Evolutionary conservation across 2,329 filamentous ascomycete genomes (phyloP).

Genomic region (Onygenales sp.): DNA sequence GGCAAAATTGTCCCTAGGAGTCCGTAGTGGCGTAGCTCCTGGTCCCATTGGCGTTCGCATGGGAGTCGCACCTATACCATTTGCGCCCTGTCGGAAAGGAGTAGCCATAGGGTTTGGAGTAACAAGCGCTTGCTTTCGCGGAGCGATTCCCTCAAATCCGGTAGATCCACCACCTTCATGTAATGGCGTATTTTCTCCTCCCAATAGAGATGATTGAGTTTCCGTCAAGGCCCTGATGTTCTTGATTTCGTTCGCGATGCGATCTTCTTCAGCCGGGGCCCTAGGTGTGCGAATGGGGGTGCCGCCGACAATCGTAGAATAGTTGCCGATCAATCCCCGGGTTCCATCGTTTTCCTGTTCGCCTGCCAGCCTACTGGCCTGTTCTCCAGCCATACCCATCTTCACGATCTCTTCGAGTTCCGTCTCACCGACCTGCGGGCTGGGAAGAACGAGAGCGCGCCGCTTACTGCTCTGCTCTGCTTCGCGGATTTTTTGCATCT

Average conservation of each 20-base stretch:
- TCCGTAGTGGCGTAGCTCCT: conserved; percentile 76
- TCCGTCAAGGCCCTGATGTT: conserved; percentile 89
- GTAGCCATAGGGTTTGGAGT: conserved; percentile 96
- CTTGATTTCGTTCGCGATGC: conserved; percentile 90
- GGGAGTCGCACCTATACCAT: conserved; percentile 59
- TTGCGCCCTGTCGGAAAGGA: conserved; percentile 58
- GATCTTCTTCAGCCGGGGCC: conserved; percentile 85
- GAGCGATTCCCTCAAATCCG: conserved; percentile 76
- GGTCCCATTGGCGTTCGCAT: conserved; percentile 49
- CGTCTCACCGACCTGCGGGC: conserved; percentile 83
- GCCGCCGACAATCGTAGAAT: conserved; percentile 67
- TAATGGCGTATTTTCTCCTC: conserved; percentile 86
- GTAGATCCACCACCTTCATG: conserved; percentile 74
- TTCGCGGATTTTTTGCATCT: conserved; percentile 89
- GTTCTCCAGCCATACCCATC: conserved; percentile 90
- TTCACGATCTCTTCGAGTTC: conserved; percentile 98
- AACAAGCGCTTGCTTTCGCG: conserved; percentile 69
- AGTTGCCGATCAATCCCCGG: conserved; percentile 76
- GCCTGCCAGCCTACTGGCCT: conserved; percentile 64
- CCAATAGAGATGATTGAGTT: conserved; percentile 85
- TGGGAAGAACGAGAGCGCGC: conserved; percentile 68
- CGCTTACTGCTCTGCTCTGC: conserved; percentile 96
- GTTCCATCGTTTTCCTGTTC: conserved; percentile 78
- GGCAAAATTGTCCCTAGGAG: conserved; percentile 77
- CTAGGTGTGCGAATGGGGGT: conserved; percentile 88